Evolutionary conservation across 2,329 filamentous ascomycete species (phyloP).

Genomic region (Sclerotinia subarctica): DNA sequence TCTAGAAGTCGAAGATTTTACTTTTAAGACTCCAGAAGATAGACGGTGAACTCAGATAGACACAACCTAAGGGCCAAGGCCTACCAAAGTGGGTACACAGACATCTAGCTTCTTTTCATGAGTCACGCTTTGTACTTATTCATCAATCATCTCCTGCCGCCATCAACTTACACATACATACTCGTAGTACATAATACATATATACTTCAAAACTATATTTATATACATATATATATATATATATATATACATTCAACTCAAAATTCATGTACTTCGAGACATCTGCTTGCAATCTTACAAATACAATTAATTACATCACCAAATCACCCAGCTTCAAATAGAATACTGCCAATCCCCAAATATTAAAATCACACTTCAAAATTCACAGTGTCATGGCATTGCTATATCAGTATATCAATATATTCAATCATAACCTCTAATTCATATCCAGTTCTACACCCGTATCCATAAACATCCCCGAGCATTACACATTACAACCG

Average conservation of each 20-base stretch:
- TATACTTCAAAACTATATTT: no score
- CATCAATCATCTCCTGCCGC: no score
- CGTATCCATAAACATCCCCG: not conserved
- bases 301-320: no score
- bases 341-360: no score
- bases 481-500: constrained; percentile 8
- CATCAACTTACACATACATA: no score
- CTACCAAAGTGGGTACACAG: not conserved
- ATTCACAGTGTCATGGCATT: not conserved
- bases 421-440: not conserved
- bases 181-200: no score
- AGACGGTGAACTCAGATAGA: not conserved
- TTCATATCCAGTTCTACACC: not conserved
- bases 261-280: no score
- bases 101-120: not conserved
- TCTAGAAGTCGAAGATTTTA: not conserved
- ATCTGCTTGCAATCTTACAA: not conserved
- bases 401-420: not conserved
- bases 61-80: not conserved
- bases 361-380: not conserved
- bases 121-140: not conserved
- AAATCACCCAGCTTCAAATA: no score
- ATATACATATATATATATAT: no score
- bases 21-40: no score
- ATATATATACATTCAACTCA: no score